These are phyloP conservation scores for Furcasterigmium sp. DNA, from an alignment of 2,329 filamentous ascomycete genomes.

Conservation along the genomic window DNA sequence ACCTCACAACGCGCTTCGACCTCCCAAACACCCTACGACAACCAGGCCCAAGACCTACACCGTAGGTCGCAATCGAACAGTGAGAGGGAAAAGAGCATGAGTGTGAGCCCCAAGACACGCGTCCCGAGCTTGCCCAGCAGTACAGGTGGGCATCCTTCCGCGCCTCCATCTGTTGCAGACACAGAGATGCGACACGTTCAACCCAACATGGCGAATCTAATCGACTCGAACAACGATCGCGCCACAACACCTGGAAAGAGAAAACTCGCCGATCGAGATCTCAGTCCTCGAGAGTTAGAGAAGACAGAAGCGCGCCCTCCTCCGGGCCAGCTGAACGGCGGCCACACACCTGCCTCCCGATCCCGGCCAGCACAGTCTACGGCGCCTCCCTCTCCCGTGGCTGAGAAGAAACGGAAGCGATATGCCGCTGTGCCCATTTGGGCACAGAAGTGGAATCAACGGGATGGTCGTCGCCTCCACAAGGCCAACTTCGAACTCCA, in stretches of 20 bases:
- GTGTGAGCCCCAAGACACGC: constrained; percentile 74
- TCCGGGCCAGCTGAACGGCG: constrained; percentile 44
- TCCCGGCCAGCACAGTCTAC: constrained; percentile 3
- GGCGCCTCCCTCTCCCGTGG: constrained; percentile 15
- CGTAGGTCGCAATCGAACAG: constrained; percentile 48
- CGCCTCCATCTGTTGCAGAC: neutral
- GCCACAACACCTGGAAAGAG: constrained; percentile 38
- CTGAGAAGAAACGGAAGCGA: constrained; percentile 32
- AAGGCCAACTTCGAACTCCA: constrained; percentile 42
- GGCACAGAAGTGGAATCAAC: constrained; percentile 35
- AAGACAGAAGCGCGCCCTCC: constrained; percentile 41
- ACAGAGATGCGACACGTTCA: constrained; percentile 10
- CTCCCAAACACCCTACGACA: constrained; percentile 39
- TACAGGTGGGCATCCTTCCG: constrained; percentile 19
- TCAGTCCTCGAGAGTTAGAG: constrained; percentile 47
- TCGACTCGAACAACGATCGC: constrained; percentile 26
- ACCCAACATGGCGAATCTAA: constrained; percentile 10
- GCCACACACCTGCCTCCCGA: constrained; percentile 13
- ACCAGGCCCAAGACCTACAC: constrained; percentile 32
- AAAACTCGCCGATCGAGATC: constrained; percentile 41
- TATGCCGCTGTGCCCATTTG: constrained; percentile 38
- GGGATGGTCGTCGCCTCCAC: constrained; percentile 30
- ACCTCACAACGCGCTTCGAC: constrained; percentile 30
- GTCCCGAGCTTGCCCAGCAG: constrained; percentile 47
- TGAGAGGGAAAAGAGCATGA: constrained; percentile 66